These are phyloP conservation scores for Russula sp. DNA, from an alignment of 768 basidiomycete species.

Conservation along the genomic window DNA sequence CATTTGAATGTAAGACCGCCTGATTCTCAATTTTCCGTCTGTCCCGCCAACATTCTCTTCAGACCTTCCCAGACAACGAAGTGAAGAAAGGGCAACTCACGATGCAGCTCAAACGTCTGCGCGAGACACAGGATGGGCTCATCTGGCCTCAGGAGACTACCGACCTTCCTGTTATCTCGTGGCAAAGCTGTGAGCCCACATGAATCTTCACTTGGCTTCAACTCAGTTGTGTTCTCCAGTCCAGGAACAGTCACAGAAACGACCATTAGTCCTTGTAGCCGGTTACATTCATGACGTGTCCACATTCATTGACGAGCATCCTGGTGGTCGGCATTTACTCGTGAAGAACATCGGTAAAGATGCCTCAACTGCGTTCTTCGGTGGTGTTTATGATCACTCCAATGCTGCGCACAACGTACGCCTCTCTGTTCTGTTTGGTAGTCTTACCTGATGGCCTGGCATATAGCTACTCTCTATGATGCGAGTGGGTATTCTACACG, in stretches of 20 bases:
- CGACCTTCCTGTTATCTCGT: constrained; percentile 74
- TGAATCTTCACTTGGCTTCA: not conserved
- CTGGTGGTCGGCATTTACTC: constrained; percentile 81
- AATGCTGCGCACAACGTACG: constrained; percentile 82
- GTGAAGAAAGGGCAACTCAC: constrained; percentile 86
- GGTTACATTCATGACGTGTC: constrained; percentile 92
- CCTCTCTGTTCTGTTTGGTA: constrained; percentile 2
- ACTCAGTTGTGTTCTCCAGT: constrained; percentile 37
- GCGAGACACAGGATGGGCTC: constrained; percentile 68
- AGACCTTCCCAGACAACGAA: constrained; percentile 63
- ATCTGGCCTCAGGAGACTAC: constrained; percentile 73
- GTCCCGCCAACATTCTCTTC: not conserved
- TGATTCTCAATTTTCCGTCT: not conserved
- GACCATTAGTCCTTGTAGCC: constrained; percentile 79
- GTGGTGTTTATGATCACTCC: constrained; percentile 84
- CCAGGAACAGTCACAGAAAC: constrained; percentile 71
- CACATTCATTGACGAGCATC: constrained; percentile 83
- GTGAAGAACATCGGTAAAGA: constrained; percentile 85
- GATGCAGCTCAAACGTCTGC: constrained; percentile 87
- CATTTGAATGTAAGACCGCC: constrained; percentile 45
- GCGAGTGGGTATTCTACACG: constrained; percentile 52
- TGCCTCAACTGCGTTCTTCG: constrained; percentile 91
- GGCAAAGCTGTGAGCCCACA: constrained; percentile 70
- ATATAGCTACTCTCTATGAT: constrained; percentile 49
- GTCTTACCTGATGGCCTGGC: constrained; percentile 5